Base-by-base conservation (phyloP, 2,329 filamentous ascomycete species). In the Fusarium luffae region DNA sequence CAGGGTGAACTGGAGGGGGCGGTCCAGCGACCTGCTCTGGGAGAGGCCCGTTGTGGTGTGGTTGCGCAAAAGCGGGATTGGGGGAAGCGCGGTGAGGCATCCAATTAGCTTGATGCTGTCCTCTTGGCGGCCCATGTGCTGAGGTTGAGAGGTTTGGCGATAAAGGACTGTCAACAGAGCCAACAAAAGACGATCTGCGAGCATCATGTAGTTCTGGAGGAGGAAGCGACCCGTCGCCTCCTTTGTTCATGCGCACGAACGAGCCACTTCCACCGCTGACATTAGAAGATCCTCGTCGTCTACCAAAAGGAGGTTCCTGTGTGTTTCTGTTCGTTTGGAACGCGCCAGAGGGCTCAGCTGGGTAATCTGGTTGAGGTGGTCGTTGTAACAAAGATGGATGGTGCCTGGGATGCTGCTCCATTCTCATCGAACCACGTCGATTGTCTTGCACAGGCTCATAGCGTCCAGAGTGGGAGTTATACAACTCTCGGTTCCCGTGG, bases 391-490 rank as follows among this genome's bases (percentile, higher is more conserved):
- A 82, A 16, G 93, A 87, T 44, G 63, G 63, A 25, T 93, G 92
- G 69, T 95, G 91, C 50, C 92, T 89, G 59, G 88, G 85, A 65
- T 88, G 85, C 57, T 84, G 81, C 55, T 96, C 92, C 58, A 89
- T 87, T 54, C 92, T 88, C 69, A 88, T 82, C 30, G 91, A 89
- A 19, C 88, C 89, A 69, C 93, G 89, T 40, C 94, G 90, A 67
- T 70, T 69, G 28, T 97, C 93, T 54, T 87, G 84, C 5, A 94
- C 95, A 18, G 94, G 94, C 77, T 98, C 95, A 73, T 97, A 97
- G 52, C 93, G 91, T 19, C 95, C 95, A 56, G 93, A 97, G 58
- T 97, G 92, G n/a, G 95, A 97, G 78, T 98, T 98, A 82, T 90
- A 98, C 0, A 98, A 84, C 78, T 98, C 94, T 59, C 92, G 86